Conservation (phyloP, 2,329 filamentous ascomycete genomes). For the Trichoderma sp. region DNA sequence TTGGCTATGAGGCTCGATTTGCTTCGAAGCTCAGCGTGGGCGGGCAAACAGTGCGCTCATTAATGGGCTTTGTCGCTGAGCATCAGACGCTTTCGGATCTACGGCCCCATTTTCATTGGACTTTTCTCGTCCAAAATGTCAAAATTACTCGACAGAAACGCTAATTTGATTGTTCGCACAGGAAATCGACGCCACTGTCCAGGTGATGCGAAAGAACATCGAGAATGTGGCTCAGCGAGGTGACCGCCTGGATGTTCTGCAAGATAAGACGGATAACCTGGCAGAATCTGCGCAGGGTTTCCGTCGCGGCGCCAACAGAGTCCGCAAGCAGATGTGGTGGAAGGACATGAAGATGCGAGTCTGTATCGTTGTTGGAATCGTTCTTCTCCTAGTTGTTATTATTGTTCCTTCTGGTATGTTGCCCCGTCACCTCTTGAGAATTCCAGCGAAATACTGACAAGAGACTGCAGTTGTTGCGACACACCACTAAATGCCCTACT, state of each 20-base stretch:
- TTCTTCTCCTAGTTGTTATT: slow-evolving; percentile 90
- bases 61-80: not conserved
- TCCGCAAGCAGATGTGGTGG: slow-evolving; percentile 99
- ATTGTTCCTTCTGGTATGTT: slow-evolving; percentile 85
- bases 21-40: not conserved
- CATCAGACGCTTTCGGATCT: not conserved
- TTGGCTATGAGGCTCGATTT: not conserved
- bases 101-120: not conserved
- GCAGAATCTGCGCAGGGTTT: slow-evolving; percentile 93
- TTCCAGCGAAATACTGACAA: not conserved
- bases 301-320: slow-evolving; percentile 92
- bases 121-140: not conserved
- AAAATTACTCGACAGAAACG: not conserved
- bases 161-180: slow-evolving; percentile 44
- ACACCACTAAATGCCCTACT: slow-evolving; percentile 30
- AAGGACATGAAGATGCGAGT: slow-evolving; percentile 99
- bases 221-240: slow-evolving; percentile 95
- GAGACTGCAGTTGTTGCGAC: slow-evolving; percentile 43
- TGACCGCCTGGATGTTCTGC: slow-evolving; percentile 81
- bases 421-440: not conserved
- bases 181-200: slow-evolving; percentile 97
- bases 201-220: slow-evolving; percentile 96
- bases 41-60: not conserved
- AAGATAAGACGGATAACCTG: slow-evolving; percentile 94
- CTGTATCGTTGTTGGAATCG: slow-evolving; percentile 88